Conservation (phyloP, 1,284 basidiomycete species). For the Pseudozyma sp. region DNA sequence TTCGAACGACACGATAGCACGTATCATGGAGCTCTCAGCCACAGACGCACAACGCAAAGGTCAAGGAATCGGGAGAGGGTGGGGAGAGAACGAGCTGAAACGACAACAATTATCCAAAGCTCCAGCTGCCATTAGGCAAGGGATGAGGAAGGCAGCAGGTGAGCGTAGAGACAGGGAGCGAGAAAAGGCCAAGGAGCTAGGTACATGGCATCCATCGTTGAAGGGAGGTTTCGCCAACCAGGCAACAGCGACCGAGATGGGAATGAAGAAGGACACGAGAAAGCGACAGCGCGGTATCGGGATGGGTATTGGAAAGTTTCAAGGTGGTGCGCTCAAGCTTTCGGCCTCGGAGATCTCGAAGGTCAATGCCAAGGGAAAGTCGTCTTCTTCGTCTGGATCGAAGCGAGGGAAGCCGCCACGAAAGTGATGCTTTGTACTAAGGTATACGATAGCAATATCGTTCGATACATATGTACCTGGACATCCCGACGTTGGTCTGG, state of each 20-base stretch:
- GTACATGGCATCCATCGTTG: constrained; percentile 59
- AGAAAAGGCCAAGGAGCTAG: constrained; percentile 64
- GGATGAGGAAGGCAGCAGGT: constrained; percentile 57
- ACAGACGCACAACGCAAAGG: constrained; percentile 47
- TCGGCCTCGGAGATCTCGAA: constrained; percentile 54
- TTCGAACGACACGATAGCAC: constrained; percentile 61
- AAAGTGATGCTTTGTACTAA: too few relatives aligned
- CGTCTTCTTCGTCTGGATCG: constrained; percentile 11
- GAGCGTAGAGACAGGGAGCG: constrained; percentile 62
- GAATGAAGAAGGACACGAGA: constrained; percentile 45
- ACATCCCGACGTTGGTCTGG: too few relatives aligned
- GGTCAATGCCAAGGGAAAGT: constrained; percentile 45
- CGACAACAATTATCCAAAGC: constrained; percentile 57
- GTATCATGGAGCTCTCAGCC: constrained; percentile 59
- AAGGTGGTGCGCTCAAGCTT: constrained; percentile 57
- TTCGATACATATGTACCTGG: too few relatives aligned
- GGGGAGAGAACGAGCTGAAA: constrained; percentile 59
- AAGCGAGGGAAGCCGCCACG: constrained; percentile 16
- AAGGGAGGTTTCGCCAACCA: constrained; percentile 50
- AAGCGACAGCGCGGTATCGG: constrained; percentile 59
- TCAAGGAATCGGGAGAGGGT: constrained; percentile 53
- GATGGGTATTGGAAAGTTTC: constrained; percentile 65
- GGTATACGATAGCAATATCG: too few relatives aligned
- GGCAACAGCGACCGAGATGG: constrained; percentile 55
- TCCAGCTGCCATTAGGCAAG: constrained; percentile 58